These are phyloP conservation scores for Lentinula guzmanii DNA, from an alignment of 768 basidiomycete species.

Conservation along the genomic window DNA sequence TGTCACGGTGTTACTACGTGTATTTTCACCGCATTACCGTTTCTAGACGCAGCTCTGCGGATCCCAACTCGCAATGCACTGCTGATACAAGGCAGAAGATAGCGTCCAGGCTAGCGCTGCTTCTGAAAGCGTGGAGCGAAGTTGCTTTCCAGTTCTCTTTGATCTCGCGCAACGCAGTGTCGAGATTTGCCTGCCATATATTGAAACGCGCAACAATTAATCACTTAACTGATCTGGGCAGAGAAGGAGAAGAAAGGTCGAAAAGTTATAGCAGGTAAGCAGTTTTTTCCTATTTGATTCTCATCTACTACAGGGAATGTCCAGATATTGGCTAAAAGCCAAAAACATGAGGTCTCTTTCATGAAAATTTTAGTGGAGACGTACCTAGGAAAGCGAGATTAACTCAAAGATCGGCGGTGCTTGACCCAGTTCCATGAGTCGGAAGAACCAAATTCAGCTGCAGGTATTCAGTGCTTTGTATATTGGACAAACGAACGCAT, in stretches of 20 bases:
- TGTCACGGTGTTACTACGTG: conserved; percentile 1
- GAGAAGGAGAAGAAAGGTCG: background rate
- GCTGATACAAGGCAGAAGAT: background rate
- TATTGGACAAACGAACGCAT: background rate
- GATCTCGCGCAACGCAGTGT: background rate
- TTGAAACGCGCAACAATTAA: no score
- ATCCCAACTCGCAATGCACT: background rate
- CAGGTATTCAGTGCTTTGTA: background rate
- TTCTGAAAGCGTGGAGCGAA: background rate
- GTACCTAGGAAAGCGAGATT: background rate
- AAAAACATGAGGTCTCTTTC: background rate
- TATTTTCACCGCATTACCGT: background rate
- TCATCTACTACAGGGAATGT: background rate
- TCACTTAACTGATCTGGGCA: no score
- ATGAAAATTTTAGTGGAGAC: background rate
- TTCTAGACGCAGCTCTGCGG: background rate
- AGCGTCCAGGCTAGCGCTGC: background rate
- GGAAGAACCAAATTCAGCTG: background rate
- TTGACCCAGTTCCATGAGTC: background rate
- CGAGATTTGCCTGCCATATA: no score
- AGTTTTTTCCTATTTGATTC: background rate
- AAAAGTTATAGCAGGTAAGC: background rate
- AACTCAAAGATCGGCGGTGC: conserved; percentile 2
- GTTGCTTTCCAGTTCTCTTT: background rate
- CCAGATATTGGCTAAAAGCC: background rate